Percentiles rank a stretch among this genome's conserved stretches.
Conservation (phyloP, 495 filamentous ascomycete species). For the Penicillium cinerascens region DNA sequence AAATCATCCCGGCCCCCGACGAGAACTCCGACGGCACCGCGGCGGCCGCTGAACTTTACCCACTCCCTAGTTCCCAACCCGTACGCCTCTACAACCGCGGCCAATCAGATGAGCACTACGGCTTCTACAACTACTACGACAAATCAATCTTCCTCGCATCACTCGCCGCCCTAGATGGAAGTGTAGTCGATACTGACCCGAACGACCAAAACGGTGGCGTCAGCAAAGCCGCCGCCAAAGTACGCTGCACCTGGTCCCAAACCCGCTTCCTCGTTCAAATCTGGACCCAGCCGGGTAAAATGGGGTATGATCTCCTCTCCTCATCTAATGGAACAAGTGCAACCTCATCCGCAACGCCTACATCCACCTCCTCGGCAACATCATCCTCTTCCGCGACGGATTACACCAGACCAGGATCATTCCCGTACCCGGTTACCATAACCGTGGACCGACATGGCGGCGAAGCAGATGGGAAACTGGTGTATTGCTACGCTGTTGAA, state of each 20-base stretch:
- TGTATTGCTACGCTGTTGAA: slow-evolving; percentile 65
- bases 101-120: slow-evolving; percentile 77
- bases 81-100: slow-evolving; percentile 83
- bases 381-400: slow-evolving; percentile 48
- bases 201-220: slow-evolving; percentile 66
- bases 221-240: slow-evolving; percentile 53
- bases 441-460: slow-evolving; percentile 81
- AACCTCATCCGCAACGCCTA: slow-evolving; percentile 13
- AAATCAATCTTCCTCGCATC: slow-evolving; percentile 77
- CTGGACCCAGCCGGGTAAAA: slow-evolving; percentile 61
- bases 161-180: slow-evolving; percentile 34
- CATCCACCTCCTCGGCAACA: slow-evolving; percentile 20
- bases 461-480: slow-evolving; percentile 54
- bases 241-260: slow-evolving; percentile 74
- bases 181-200: slow-evolving; percentile 29
- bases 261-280: slow-evolving; percentile 88
- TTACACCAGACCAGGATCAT: slow-evolving; percentile 63
- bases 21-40: slow-evolving; percentile 65
- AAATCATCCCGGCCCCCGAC: slow-evolving; percentile 57
- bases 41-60: slow-evolving; percentile 64
- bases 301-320: slow-evolving; percentile 44
- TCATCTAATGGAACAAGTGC: slow-evolving; percentile 3
- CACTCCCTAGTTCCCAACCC: slow-evolving; percentile 69
- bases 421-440: slow-evolving; percentile 83
- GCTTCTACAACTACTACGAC: slow-evolving; percentile 90